Conservation (phyloP, 1,284 basidiomycete species). For the Melanopsichium pennsylvanicum region DNA sequence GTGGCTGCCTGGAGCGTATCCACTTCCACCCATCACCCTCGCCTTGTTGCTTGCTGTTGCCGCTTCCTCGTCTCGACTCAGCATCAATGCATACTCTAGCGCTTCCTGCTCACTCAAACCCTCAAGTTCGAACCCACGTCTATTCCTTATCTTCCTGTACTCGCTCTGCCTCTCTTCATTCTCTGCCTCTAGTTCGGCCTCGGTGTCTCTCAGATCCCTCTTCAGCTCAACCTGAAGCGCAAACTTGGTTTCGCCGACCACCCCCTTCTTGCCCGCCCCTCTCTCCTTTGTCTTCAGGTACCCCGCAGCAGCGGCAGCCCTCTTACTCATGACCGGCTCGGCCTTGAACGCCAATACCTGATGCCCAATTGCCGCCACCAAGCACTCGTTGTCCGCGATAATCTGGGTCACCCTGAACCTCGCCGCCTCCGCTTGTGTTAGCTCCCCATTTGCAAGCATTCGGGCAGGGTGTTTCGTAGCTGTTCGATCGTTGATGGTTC, state of each 20-base stretch:
- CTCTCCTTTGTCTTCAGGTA: too few species aligned
- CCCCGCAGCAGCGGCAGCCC: constrained; percentile 20
- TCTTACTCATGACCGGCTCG: constrained; percentile 67
- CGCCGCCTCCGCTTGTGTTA: constrained; percentile 66
- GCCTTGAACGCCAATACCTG: constrained; percentile 77
- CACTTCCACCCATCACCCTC: constrained; percentile 13
- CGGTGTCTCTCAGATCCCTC: constrained; percentile 56
- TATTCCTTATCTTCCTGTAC: constrained; percentile 67
- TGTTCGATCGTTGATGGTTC: constrained; percentile 62
- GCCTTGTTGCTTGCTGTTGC: constrained; percentile 24
- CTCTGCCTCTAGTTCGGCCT: constrained; percentile 69
- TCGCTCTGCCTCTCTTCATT: constrained; percentile 74
- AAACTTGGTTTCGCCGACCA: constrained; percentile 39
- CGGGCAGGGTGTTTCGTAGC: constrained; percentile 69
- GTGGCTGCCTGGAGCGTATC: constrained; percentile 27
- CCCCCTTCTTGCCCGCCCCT: too few species aligned
- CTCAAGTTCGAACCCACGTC: constrained; percentile 69
- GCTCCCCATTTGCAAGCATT: constrained; percentile 70
- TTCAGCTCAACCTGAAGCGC: constrained; percentile 49
- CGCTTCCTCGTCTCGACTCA: constrained; percentile 79
- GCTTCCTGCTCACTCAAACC: constrained; percentile 80
- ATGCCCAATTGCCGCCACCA: constrained; percentile 74
- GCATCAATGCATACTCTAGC: constrained; percentile 82
- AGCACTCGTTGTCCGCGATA: constrained; percentile 72
- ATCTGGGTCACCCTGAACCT: constrained; percentile 73